Evolutionary conservation across 2,329 filamentous ascomycete species (phyloP), one percentile per base, ranked within the genome.

Genomic region (Lachnellula willkommii): DNA sequence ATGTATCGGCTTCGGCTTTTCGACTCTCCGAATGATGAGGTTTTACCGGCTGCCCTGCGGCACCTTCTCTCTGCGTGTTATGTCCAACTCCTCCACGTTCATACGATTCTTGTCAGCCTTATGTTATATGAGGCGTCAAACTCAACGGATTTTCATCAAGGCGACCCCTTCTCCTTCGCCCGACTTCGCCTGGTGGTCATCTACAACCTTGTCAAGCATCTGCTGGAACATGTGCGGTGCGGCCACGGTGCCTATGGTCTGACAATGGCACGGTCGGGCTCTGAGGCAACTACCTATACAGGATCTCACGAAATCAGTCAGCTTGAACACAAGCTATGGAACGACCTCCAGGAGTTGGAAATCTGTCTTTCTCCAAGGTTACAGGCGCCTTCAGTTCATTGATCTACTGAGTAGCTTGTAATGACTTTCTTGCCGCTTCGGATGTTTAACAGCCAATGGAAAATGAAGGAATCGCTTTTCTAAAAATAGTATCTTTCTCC

Each of bases 401-500:
- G 40, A 47, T 52, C n/a, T 39, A 4, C 36, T 39, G 36, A 39
- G 36, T 39, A 39, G 36, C 36, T 39, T 39, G 36, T 39, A 39
- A 39, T 52, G 37, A 52, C 50, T 42, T 47, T 35, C 22, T 52
- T 52, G 36, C 50, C 50, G 50, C 36, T 26, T 52, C 50, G 50
- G 50, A 52, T 52, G 50, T 52, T 52, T 52, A 52, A 52, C 11
- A 17, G 50, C 50, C 50, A 52, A 52, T 52, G 22, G 43, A 52
- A 43, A 52, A 52, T 52, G 11, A 52, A 52, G 36, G 50, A 47
- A n/a, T 45, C 37, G 20, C 50, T 45, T 52, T 52, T 52, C 50
- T 52, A 52, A 52, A 52, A 46, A 52, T 35, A 32, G 50, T 52
- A 52, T 52, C 50, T 52, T 52, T 39, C 50, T 46, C 50, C 50